Conservation (phyloP, 2,329 filamentous ascomycete genomes). For the Hypoxylon sp. region DNA sequence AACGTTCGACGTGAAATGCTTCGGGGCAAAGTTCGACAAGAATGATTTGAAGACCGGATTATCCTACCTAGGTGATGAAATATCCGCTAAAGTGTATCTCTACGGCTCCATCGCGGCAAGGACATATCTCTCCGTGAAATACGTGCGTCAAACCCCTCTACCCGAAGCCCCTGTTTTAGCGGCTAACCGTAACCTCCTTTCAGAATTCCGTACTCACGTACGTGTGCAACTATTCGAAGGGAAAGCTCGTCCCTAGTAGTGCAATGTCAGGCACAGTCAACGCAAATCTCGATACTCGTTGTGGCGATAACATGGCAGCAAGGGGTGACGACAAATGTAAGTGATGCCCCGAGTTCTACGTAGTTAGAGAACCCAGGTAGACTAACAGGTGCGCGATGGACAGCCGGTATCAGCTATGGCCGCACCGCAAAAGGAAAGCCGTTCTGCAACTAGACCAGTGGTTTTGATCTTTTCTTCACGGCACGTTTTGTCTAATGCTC, state of each 20-base stretch:
- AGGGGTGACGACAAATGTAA: constrained; percentile 18
- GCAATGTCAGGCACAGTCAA: constrained; percentile 11
- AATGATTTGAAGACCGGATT: constrained; percentile 3
- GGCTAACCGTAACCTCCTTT: neutral
- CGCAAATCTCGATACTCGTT: neutral
- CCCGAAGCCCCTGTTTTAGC: neutral
- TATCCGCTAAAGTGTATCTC: too few species aligned
- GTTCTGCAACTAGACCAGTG: constrained; percentile 7
- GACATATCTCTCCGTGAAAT: constrained; percentile 12
- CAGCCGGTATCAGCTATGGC: constrained; percentile 14
- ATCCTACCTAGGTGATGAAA: constrained; percentile 5
- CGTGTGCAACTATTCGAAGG: constrained; percentile 3
- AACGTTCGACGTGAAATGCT: constrained; percentile 3
- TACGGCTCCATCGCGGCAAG: too few species aligned
- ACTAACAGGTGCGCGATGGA: neutral
- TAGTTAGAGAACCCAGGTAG: neutral
- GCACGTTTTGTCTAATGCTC: too few species aligned
- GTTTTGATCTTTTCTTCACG: too few species aligned
- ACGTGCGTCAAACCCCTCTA: neutral
- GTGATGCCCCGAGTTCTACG: neutral
- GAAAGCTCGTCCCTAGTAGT: neutral
- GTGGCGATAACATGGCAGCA: constrained; percentile 6
- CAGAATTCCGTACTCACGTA: constrained; percentile 4
- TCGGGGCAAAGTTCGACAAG: constrained; percentile 11
- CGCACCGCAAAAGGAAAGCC: constrained; percentile 16